Evolutionary conservation across 176 grass and related monocot species (phyloP).

Genomic region (Pontederia paniculata): DNA sequence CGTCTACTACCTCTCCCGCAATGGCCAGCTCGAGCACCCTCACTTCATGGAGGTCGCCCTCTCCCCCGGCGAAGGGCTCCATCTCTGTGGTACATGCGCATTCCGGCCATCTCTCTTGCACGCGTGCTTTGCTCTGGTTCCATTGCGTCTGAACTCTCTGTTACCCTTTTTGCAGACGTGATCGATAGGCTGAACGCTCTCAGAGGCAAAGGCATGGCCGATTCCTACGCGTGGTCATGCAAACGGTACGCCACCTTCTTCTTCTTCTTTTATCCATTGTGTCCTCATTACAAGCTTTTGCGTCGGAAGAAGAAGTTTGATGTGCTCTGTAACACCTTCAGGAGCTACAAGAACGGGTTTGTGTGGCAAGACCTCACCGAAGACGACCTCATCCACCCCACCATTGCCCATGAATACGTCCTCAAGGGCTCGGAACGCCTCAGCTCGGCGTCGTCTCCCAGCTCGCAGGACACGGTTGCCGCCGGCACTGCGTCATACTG

Average conservation of each 20-base stretch:
- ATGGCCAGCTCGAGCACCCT: constrained; percentile 15
- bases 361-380: constrained; percentile 14
- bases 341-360: constrained; percentile 20
- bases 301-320: not conserved
- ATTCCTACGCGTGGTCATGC: constrained; percentile 15
- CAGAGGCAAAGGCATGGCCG: constrained; percentile 16
- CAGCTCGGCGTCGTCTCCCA: not conserved
- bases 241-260: not conserved
- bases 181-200: constrained; percentile 7
- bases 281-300: not conserved
- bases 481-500: not conserved
- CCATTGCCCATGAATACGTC: constrained; percentile 11
- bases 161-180: not conserved
- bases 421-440: constrained; percentile 15
- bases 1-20: constrained; percentile 16
- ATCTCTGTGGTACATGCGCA: not conserved
- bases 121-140: not conserved
- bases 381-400: constrained; percentile 12
- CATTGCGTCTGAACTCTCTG: no score
- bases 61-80: constrained; percentile 8
- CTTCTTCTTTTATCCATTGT: not conserved
- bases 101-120: not conserved
- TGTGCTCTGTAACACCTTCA: not conserved
- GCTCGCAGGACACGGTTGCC: not conserved
- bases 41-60: constrained; percentile 21